Base-by-base conservation (phyloP, 2,329 filamentous ascomycete species). In the Cordyceps militaris region DNA sequence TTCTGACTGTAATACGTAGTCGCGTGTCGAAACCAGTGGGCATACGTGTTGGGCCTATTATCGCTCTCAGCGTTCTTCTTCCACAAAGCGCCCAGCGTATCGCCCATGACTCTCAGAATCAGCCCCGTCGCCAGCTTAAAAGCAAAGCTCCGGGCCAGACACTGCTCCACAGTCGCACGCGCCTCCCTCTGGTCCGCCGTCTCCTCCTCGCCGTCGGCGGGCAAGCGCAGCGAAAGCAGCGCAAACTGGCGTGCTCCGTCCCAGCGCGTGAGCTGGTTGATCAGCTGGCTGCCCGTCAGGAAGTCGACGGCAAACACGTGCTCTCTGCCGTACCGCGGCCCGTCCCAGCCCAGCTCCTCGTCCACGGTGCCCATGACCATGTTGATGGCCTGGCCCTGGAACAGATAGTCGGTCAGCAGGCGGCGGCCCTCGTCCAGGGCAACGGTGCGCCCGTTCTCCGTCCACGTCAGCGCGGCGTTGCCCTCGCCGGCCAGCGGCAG, bases 91-190 rank as follows among this genome's bases (percentile, higher is more conserved):
- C 79, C 79, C 11, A 84, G 66, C 1, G 80, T 83, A 19, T 74
- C 69, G 1, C 76, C 75, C 26, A 75, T 66, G 0, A 82, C 73
- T 36, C 74, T 70, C 9, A 82, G 48, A 24, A 82, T 82, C 24
- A 82, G 62, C 0, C 80, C 80, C 61, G 82, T 79, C 0, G 79
- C 78, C 8, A 84, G 66, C 67, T 83, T 83, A 65, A 83, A 78
- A 1, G 74, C 76, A 64, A 80, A 83, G 61, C 79, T 81, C 59
- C 66, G 70, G 14, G 62, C 65, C n/a, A 83, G 65, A 59, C 76
- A 79, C 1, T 63, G 71, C 64, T 82, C 76, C 1, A 84, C 78
- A 52, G 83, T 77, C 60, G 74, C 68, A 32, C 77, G 70, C 0
- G 80, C 80, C 43, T 71, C 61, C 23, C 62, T 69, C 66, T 84